Evolutionary conservation across 148 eudicot genomes (phyloP), one percentile per base, ranked within the genome.

Genomic region (Amaranthus cruentus): DNA sequence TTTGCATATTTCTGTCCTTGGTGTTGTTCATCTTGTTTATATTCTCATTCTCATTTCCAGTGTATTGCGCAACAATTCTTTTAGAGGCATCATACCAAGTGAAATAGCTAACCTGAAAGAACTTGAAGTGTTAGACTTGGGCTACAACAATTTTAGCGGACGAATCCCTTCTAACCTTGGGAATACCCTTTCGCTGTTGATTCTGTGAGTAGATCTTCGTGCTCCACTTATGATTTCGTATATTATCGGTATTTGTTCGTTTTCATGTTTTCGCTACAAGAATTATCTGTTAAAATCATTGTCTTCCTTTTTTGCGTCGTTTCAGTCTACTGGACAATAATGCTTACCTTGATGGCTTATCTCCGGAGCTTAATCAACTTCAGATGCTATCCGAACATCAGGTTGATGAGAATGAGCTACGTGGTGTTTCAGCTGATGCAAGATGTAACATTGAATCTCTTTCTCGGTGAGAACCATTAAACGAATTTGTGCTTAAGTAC

Each of bases 21-120:
- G 38, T 28, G 38, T 28, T 28, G 38, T 28, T 28, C 38, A 28
- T 28, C 38, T 28, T 28, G 38, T 28, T 28, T 28, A 28, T 28
- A 28, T 66, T 55, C 15, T 8, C 73, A 64, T 71, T 43, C 4
- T 66, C 58, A 3, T 46, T 70, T 66, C 53, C 82, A 85, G 86
- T 15, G 78, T 85, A 52, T 62, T 85, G 74, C 88, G 91, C 48
- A 88, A 88, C 80, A 85, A 88, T 72, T 80, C 84, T 49, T 88
- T 85, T 38, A 18, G 47, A 49, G 88, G 91, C 46, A 58, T 55
- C 57, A 78, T 88, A 55, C 88, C 91, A 4, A 64, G 49, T 75
- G 84, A 82, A 72, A 71, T 88, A 78, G 84, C 75, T 47, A 75
- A 70, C 64, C 65, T 88, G 65, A 73, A 73, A 77, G 76, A 85